A percentile compares a stretch with the other conserved stretches of the same genome.
phyloP scores from a whole-genome alignment of 148 eudicot species.

The Chenopodium formosanum region DNA sequence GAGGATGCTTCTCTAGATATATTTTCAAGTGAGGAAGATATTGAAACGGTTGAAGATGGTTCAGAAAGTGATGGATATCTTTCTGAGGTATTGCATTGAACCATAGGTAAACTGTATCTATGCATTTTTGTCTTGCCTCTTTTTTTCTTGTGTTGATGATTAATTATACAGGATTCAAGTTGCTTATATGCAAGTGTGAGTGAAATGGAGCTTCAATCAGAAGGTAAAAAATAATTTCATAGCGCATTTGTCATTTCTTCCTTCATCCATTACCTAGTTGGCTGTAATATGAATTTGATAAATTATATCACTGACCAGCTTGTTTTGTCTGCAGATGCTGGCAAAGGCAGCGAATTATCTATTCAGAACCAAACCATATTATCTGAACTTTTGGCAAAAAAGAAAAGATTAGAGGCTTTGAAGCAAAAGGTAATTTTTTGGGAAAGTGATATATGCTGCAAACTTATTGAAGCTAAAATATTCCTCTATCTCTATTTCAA shows the following conservation, averaged over 20 bases:
- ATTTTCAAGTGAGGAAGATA: conserved; percentile 51
- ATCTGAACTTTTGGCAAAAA: conserved; percentile 52
- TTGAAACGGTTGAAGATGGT: conserved; percentile 44
- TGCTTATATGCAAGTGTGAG: conserved; percentile 31
- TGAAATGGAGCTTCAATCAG: conserved; percentile 34
- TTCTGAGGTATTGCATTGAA: conserved; percentile 59
- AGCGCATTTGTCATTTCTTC: not conserved
- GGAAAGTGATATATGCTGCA: not conserved
- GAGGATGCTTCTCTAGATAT: conserved; percentile 64
- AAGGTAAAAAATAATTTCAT: conserved; percentile 42
- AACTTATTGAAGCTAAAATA: not conserved
- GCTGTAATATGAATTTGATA: not conserved
- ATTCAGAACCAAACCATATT: conserved; percentile 42
- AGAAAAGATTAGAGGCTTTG: conserved; percentile 55
- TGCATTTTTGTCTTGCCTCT: conserved; percentile 12
- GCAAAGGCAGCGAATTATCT: conserved; percentile 34
- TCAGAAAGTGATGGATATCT: conserved; percentile 90
- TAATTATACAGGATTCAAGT: conserved; percentile 49
- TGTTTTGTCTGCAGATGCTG: conserved; percentile 41
- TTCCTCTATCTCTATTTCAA: not conserved
- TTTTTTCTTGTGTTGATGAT: conserved; percentile 10
- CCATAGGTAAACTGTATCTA: conserved; percentile 5
- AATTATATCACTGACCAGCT: conserved; percentile 4
- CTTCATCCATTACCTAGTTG: not conserved
- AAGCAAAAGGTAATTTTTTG: conserved; percentile 58